Conservation (phyloP, 2,329 filamentous ascomycete genomes). For the Talaromyces amestolkiae region DNA sequence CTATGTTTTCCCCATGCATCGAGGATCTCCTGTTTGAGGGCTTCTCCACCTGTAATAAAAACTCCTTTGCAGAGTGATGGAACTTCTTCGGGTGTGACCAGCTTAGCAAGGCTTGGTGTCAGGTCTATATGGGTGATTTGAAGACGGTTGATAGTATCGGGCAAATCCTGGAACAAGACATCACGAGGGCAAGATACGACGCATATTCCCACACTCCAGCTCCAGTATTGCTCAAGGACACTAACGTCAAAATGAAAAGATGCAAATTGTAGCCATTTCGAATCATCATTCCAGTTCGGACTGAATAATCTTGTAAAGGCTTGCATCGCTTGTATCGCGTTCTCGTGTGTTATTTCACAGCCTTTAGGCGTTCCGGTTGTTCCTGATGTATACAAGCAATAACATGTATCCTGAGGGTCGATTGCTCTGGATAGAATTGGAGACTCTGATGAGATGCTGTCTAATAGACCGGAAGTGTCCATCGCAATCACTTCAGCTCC, state of each 20-base stretch:
- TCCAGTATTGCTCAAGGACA: slow-evolving; percentile 92
- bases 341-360: slow-evolving; percentile 84
- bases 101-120: slow-evolving; percentile 78
- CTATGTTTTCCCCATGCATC: slow-evolving; percentile 76
- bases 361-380: slow-evolving; percentile 86
- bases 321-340: slow-evolving; percentile 84
- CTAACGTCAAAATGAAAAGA: slow-evolving; percentile 94
- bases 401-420: slow-evolving; percentile 61
- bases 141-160: slow-evolving; percentile 67
- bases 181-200: slow-evolving; percentile 80
- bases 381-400: slow-evolving; percentile 83
- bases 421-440: slow-evolving; percentile 36
- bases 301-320: slow-evolving; percentile 77
- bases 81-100: slow-evolving; percentile 75
- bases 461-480: slow-evolving; percentile 40
- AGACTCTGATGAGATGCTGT: slow-evolving; percentile 34
- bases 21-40: slow-evolving; percentile 82
- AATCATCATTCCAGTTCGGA: slow-evolving; percentile 68
- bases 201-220: slow-evolving; percentile 85
- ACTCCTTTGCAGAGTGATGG: slow-evolving; percentile 77
- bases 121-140: slow-evolving; percentile 87
- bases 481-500: slow-evolving; percentile 47
- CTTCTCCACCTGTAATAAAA: slow-evolving; percentile 90
- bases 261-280: slow-evolving; percentile 88
- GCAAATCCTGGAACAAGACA: slow-evolving; percentile 78